Evolutionary conservation across 257 asterid genomes (phyloP), one percentile per base, ranked within the genome.

Genomic region (Ilex aquifolium): DNA sequence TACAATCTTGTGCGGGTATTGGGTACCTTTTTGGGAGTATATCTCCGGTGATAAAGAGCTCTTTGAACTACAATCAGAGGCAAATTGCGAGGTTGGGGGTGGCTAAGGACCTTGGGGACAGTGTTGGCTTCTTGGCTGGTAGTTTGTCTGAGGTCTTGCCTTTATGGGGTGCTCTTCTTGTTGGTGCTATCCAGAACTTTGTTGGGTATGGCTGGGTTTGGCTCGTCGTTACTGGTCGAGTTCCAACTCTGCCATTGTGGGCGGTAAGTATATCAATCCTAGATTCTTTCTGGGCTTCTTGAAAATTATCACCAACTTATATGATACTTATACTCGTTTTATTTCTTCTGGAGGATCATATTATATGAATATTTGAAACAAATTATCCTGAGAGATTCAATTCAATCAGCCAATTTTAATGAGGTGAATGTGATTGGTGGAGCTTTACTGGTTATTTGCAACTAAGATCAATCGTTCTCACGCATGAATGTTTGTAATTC

Each of bases 21-120:
- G 57, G 57, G 2, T 53, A 53, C 15, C 11, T 53, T 10, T 53
- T 53, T 21, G 57, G 57, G 31, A 53, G 57, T 14, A 14, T 53
- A 53, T 53, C 57, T n/a, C 57, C 57, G 27, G 57, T 8, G 1
- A 53, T 53, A 2, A 53, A 53, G 57, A 53, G 57, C 30, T 15
- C 57, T n/a, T n/a, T 53, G 57, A 53, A 53, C 57, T 53, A 53
- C 31, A 53, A 53, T 14, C 57, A 53, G 57, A 53, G 57, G 57
- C 57, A 53, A 27, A 21, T 53, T 53, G 57, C 57, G 27, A 53
- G 57, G 30, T 17, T 53, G 57, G 57, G 57, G 6, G 57, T 53
- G 57, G 57, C 57, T 3, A 53, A 53, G 57, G 57, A 53, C 30
- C 57, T 53, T 53, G 57, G 57, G 1, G 57, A 53, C 57, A 53